A percentile compares a stretch with the other conserved stretches of the same genome.
These are phyloP conservation scores for Polygonum aviculare DNA, from an alignment of 148 eudicot species.

Conservation along the genomic window DNA sequence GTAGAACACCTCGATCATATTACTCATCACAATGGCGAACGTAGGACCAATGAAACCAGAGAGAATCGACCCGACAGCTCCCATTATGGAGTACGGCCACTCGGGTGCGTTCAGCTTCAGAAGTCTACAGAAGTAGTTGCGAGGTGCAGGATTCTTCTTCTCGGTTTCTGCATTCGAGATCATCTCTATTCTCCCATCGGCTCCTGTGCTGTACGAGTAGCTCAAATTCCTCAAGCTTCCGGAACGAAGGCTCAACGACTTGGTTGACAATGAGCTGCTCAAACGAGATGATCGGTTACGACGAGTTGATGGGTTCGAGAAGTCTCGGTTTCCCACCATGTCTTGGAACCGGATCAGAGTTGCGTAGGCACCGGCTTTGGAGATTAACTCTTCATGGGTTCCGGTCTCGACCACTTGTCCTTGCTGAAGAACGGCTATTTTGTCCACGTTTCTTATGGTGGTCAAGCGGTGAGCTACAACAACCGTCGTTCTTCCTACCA, in stretches of 20 bases:
- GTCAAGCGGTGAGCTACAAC: slow-evolving; percentile 98
- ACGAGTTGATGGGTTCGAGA: slow-evolving; percentile 81
- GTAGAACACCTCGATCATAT: slow-evolving; percentile 99
- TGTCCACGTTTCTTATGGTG: slow-evolving; percentile 86
- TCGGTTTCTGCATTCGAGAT: slow-evolving; percentile 85
- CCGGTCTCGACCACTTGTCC: slow-evolving; percentile 94
- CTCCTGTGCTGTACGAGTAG: slow-evolving; percentile 90
- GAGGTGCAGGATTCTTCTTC: slow-evolving; percentile 80
- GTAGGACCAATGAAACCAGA: slow-evolving; percentile 97
- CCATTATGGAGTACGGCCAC: slow-evolving; percentile 98
- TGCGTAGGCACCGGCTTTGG: slow-evolving; percentile 83
- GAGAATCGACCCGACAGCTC: slow-evolving; percentile 85
- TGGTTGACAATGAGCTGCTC: slow-evolving; percentile 82
- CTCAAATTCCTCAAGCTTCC: slow-evolving; percentile 91
- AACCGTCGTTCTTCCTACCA: slow-evolving; percentile 94
- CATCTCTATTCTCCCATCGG: slow-evolving; percentile 97
- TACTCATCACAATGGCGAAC: slow-evolving; percentile 96
- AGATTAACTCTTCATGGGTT: slow-evolving; percentile 79
- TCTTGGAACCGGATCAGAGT: slow-evolving; percentile 93
- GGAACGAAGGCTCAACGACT: slow-evolving; percentile 89
- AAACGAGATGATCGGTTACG: slow-evolving; percentile 73
- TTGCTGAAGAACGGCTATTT: slow-evolving; percentile 86
- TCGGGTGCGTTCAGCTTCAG: slow-evolving; percentile 90
- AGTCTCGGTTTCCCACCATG: slow-evolving; percentile 90
- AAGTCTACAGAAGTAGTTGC: slow-evolving; percentile 65